Base-by-base conservation (phyloP, 2,329 filamentous ascomycete genomes). In the Trichoderma endophyticum region DNA sequence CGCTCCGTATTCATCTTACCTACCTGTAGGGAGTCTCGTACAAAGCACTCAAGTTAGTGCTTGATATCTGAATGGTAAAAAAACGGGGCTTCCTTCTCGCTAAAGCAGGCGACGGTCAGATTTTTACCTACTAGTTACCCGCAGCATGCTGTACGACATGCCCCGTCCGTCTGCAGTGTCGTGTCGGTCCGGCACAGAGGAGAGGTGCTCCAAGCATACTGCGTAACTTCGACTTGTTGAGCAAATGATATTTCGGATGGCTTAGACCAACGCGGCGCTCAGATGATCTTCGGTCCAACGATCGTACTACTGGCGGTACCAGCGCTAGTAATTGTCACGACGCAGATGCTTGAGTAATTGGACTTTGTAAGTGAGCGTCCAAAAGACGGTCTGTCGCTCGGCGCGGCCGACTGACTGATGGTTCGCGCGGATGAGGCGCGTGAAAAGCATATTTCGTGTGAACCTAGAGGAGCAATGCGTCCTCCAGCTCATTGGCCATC, bases 111-210 rank as follows among this genome's bases (percentile, higher is more conserved):
- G 67, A 70, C 67, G 21, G 39, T 67, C 39, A 54, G 39, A 70
- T 61, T 70, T 48, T 69, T 68, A 34, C 57, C 30, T 48, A 9
- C 34, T 60, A 62, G 51, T 30, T 54, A 54, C 57, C 57, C 60
- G 67, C 67, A 70, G 67, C 67, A 70, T 70, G 67, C 67, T 71
- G 68, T 71, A 64, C 59, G 68, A 70, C 67, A 70, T 70, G 43
- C 48, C 43, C 48, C 48, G 48, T 51, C 43, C 15, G 30, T 70
- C 56, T 70, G 67, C 67, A 70, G 26, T 70, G 67, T 54, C 34
- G 48, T 70, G 67, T 61, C 66, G 66, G 66, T 28, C 66, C 67
- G 67, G 67, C 61, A 71, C 48, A 51, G 48, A 64, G 59, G 15
- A 63, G 30, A 54, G 57, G 51, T 54, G 12, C 64, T 34, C n/a